Evolutionary conservation across 2,329 filamentous ascomycete genomes (phyloP).

Genomic region (Fonsecaea monophora): DNA sequence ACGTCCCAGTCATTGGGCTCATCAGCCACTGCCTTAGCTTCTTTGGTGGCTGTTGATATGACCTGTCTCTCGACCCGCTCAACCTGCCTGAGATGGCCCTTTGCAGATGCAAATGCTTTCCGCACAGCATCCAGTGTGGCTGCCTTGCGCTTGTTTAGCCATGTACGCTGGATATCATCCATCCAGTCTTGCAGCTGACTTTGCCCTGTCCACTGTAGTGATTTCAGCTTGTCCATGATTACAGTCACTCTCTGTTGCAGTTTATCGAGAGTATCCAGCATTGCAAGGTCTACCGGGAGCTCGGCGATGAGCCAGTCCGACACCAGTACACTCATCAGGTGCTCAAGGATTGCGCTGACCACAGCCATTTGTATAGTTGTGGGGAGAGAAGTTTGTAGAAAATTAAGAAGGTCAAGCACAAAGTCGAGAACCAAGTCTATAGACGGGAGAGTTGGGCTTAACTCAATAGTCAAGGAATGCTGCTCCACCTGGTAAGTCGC

Average conservation of each 20-base stretch:
- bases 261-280: constrained; percentile 73
- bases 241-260: constrained; percentile 68
- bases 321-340: constrained; percentile 71
- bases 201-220: constrained; percentile 67
- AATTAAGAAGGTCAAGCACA: constrained; percentile 55
- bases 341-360: constrained; percentile 72
- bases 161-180: constrained; percentile 77
- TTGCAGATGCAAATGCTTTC: constrained; percentile 68
- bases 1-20: constrained; percentile 73
- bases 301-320: constrained; percentile 75
- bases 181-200: constrained; percentile 78
- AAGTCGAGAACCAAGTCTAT: constrained; percentile 52
- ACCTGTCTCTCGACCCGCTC: constrained; percentile 86
- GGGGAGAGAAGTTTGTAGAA: constrained; percentile 60
- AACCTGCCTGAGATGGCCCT: constrained; percentile 72
- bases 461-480: constrained; percentile 43
- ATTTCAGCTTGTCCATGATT: constrained; percentile 70
- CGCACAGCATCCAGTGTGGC: constrained; percentile 77
- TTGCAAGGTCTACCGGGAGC: constrained; percentile 75
- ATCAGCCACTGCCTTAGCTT: constrained; percentile 48
- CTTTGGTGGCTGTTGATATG: constrained; percentile 68
- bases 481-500: constrained; percentile 38
- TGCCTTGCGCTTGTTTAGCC: constrained; percentile 84
- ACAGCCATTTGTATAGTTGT: constrained; percentile 60
- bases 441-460: constrained; percentile 40